Conservation (phyloP, 164 flowering plant species). For the Berberis vulgaris region DNA sequence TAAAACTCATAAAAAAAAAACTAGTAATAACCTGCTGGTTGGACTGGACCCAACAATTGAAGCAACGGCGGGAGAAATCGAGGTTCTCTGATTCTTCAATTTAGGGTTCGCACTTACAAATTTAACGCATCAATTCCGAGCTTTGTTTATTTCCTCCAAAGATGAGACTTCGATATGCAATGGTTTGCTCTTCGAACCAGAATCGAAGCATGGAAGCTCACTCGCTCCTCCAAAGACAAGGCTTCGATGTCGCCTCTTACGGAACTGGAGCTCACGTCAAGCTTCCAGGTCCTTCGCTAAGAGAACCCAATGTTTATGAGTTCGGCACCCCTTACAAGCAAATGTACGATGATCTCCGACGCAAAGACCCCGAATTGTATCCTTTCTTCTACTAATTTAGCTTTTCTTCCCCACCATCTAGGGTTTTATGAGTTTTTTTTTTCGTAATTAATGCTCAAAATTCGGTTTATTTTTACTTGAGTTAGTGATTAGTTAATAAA, state of each 20-base stretch:
- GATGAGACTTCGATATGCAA: constrained; percentile 76
- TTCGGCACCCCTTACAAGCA: constrained; percentile 97
- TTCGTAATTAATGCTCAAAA: too few species aligned
- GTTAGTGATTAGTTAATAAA: too few species aligned
- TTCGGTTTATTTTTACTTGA: too few species aligned
- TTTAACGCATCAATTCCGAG: background rate
- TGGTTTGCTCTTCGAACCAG: constrained; percentile 98
- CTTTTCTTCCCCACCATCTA: background rate
- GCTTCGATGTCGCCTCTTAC: constrained; percentile 80
- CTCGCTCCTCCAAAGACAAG: constrained; percentile 60
- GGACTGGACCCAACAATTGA: too few species aligned
- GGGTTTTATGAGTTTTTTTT: background rate
- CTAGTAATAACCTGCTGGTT: too few species aligned
- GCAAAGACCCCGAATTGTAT: constrained; percentile 93
- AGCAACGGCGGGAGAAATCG: too few species aligned
- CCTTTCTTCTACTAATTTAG: constrained; percentile 13
- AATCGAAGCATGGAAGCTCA: constrained; percentile 99
- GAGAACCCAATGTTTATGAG: constrained; percentile 95
- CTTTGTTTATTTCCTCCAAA: background rate
- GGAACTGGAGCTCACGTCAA: constrained; percentile 96
- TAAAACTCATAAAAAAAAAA: too few species aligned
- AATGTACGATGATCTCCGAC: constrained; percentile 86
- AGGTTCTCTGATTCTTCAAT: background rate
- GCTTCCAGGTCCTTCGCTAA: constrained; percentile 94
- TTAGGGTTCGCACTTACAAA: background rate